Conservation (phyloP, 805 yeast genomes). For the Kluyveromyces nonfermentans region DNA sequence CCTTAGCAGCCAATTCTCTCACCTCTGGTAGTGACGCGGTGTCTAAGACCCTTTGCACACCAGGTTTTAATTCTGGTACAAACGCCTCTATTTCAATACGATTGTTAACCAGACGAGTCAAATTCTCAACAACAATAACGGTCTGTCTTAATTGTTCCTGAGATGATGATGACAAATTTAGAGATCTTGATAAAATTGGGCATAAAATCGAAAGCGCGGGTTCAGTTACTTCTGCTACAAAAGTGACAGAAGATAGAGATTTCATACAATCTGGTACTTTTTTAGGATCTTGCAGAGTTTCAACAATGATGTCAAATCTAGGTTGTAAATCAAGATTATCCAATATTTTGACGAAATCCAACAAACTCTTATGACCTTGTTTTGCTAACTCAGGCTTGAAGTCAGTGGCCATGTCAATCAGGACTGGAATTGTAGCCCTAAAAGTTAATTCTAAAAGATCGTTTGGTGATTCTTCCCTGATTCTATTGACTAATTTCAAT, state of each 20-base stretch:
- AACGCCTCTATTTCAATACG: conserved; percentile 82
- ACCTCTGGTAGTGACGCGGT: conserved; percentile 95
- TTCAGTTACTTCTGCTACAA: conserved; percentile 97
- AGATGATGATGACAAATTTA: conserved; percentile 72
- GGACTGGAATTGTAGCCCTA: conserved; percentile 67
- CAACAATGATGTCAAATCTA: conserved; percentile 74
- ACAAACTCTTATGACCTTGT: conserved; percentile 65
- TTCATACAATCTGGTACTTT: conserved; percentile 85
- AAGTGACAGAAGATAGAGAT: conserved; percentile 84
- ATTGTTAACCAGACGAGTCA: conserved; percentile 91
- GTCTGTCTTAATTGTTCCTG: conserved; percentile 97
- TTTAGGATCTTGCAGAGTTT: conserved; percentile 82
- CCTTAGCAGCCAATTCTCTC: conserved; percentile 84
- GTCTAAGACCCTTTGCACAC: conserved; percentile 75
- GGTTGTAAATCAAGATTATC: conserved; percentile 90
- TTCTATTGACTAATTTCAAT: conserved; percentile 59
- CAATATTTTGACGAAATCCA: conserved; percentile 64
- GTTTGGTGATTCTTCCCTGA: conserved; percentile 70
- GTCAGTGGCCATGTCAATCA: conserved; percentile 86
- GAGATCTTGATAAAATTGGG: conserved; percentile 84
- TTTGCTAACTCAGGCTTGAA: conserved; percentile 93
- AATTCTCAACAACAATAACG: conserved; percentile 89
- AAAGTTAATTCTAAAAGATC: conserved; percentile 80
- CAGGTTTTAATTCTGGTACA: conserved; percentile 85
- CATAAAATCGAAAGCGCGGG: conserved; percentile 85